phyloP scores from a whole-genome alignment of 805 yeast species.

The Isabelozyma rhagii region DNA sequence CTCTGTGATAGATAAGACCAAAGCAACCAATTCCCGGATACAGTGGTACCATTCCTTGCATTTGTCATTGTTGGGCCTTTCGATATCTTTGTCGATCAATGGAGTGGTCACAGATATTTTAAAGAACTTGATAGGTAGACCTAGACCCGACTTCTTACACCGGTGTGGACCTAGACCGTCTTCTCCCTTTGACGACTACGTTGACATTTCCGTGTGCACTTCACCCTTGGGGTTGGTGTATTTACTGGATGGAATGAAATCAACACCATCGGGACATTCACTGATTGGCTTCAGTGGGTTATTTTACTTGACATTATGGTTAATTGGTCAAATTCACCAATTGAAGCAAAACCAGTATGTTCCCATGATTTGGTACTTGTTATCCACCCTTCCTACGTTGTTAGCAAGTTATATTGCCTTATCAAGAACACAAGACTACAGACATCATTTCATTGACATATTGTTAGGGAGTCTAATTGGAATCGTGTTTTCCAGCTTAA shows the following conservation, averaged over 20 bases:
- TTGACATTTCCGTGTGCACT: conserved; percentile 30
- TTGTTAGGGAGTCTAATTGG: conserved; percentile 27
- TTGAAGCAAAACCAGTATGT: not conserved
- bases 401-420: conserved; percentile 30
- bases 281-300: conserved; percentile 33
- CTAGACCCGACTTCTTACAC: conserved; percentile 42
- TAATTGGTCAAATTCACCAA: conserved; percentile 22
- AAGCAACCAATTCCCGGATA: not conserved
- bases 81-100: conserved; percentile 23
- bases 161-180: conserved; percentile 30
- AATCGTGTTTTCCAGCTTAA: conserved; percentile 10
- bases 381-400: conserved; percentile 14
- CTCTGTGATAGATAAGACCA: not conserved
- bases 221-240: conserved; percentile 25
- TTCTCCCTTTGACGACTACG: conserved; percentile 22
- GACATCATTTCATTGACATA: conserved; percentile 35
- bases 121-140: conserved; percentile 39
- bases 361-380: not conserved
- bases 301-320: conserved; percentile 30
- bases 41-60: conserved; percentile 20
- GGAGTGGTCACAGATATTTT: conserved; percentile 35
- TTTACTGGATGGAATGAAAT: conserved; percentile 35
- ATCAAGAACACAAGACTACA: conserved; percentile 31
- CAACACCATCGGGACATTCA: conserved; percentile 42
- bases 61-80: conserved; percentile 27